Evolutionary conservation across 176 grass and related monocot genomes (phyloP), one percentile per base, ranked within the genome.

Genomic region (Oryza punctata): DNA sequence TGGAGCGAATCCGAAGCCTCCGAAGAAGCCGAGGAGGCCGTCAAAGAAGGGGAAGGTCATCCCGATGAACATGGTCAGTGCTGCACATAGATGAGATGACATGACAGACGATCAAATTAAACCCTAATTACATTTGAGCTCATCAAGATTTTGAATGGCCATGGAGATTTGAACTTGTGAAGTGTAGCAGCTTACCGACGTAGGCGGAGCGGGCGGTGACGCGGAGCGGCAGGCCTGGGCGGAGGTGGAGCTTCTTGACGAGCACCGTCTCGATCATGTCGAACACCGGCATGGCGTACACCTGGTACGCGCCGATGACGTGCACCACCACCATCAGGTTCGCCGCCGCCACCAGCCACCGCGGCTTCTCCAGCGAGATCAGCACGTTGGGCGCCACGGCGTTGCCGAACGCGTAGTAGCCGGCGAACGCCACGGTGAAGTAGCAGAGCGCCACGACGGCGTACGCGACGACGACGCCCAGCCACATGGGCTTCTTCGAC

Each of bases 401-500:
- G 30, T 87, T 87, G 28, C 92, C 92, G 16, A 91, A 94, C 29
- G 86, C 86, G 83, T 77, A 85, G 79, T 91, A 94, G 3, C 92
- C 92, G 27, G 23, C 18, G 46, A 94, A 28, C 1, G 89, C 84
- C 1, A 94, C 92, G 0, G 89, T 54, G 47, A 94, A 87, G 69
- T 94, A 94, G 86, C 89, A 94, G 47, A 89, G 0, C 0, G 92
- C 89, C 8, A 91, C 83, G 1, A 94, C 10, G 37, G 67, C 1
- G 71, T 94, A 94, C 0, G 92, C 92, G 3, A 79, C 71, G 0
- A 94, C 0, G 3, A 80, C 80, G 11, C 92, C 92, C 25, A 23
- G 64, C 92, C 92, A 94, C 92, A 94, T 94, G 29, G 92, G 80
- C 46, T 81, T 87, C 86, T 94, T 94, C 0, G 89, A 94, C 0